Base-by-base conservation (phyloP, 441 rosid species). In the Heliophila coronopifolia region DNA sequence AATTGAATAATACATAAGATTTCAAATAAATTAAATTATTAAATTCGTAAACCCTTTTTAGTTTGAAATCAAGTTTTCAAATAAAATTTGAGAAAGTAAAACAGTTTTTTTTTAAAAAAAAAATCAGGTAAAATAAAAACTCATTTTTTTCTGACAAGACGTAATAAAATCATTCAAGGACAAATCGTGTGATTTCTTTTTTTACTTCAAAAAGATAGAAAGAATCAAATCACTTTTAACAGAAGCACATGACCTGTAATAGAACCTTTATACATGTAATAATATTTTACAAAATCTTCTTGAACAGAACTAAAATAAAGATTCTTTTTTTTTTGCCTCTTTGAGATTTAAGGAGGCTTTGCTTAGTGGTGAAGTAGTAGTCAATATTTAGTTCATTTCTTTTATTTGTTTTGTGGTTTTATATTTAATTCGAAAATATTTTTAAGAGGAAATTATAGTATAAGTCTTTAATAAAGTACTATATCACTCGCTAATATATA, bases 181-280 rank as follows among this genome's bases (percentile, higher is more conserved):
- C 43, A 37, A 43, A n/a, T 39, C 33, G 38, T 44, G 27, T 44
- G 48, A 27, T 22, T 61, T 59, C n/a, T n/a, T n/a, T n/a, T 43
- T 51, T 50, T n/a, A 43, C 46, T 31, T 45, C 43, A 10, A 9
- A 32, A 54, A 54, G 43, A 62, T 33, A 31, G 37, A 54, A 37
- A 47, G 67, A 62, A 62, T 62, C 61, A 54, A 46, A 62, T 46
- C 56, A 31, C 56, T 62, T 62, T 54, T 62, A 38, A 54, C 56
- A 54, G 42, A 38, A 16, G 50, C 55, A 54, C 61, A 62, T 62
- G 67, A 62, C 25, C n/a, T 46, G 61, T 54, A 62, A 54, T 40
- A 55, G n/a, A n/a, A n/a, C n/a, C n/a, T n/a, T n/a, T n/a, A n/a
- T n/a, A n/a, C n/a, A n/a, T n/a, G n/a, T n/a, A n/a, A n/a, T n/a